Evolutionary conservation across 345 rosid genomes (phyloP).

Genomic region (Arabis alpina): DNA sequence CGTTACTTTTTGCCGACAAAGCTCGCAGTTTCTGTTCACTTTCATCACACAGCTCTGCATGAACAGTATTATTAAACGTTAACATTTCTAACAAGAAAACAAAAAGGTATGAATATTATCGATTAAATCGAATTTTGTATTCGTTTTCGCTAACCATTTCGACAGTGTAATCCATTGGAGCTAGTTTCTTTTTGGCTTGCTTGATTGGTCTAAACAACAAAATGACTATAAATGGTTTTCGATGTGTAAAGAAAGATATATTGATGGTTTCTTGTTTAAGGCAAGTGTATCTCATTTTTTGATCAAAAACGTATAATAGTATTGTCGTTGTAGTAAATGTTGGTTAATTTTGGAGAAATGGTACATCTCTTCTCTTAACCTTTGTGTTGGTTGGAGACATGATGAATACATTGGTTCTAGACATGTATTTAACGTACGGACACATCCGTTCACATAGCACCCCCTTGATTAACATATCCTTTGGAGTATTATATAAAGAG

Average conservation of each 20-base stretch:
- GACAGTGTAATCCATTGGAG: conserved; percentile 32
- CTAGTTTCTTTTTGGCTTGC: not conserved
- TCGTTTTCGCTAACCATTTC: conserved; percentile 27
- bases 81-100: too few relatives aligned
- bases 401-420: too few relatives aligned
- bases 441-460: too few relatives aligned
- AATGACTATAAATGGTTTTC: not conserved
- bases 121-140: not conserved
- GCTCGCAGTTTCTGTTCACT: conserved; percentile 35
- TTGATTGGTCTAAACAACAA: not conserved
- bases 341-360: too few relatives aligned
- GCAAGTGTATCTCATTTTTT: conserved; percentile 20
- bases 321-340: too few relatives aligned
- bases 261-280: conserved; percentile 13
- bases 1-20: conserved; percentile 30
- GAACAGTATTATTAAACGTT: not conserved
- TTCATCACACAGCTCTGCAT: conserved; percentile 38
- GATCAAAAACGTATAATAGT: too few relatives aligned
- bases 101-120: not conserved
- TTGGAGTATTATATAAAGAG: too few relatives aligned
- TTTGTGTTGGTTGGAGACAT: too few relatives aligned
- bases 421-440: too few relatives aligned
- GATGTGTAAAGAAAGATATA: not conserved
- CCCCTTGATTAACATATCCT: too few relatives aligned
- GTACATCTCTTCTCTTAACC: too few relatives aligned